Percentiles rank a stretch among this genome's conserved stretches.
Conservation (phyloP, 495 filamentous ascomycete species). For the Penicillium cosmopolitanum region DNA sequence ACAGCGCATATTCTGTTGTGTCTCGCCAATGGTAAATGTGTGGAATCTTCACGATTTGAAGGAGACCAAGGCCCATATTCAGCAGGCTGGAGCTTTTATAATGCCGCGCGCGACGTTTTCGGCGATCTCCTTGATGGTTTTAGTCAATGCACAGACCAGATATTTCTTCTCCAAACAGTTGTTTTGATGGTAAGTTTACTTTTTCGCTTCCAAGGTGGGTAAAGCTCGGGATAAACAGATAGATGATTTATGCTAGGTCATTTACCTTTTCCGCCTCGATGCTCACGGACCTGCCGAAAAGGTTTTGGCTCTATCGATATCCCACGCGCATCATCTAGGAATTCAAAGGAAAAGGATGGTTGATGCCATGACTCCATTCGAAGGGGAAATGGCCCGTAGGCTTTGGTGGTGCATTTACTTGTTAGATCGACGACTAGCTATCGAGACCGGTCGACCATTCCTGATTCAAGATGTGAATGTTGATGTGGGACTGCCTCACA, state of each 20-base stretch:
- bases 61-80: constrained; percentile 24
- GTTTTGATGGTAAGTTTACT: constrained; percentile 24
- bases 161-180: constrained; percentile 29
- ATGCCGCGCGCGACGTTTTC: constrained; percentile 28
- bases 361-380: constrained; percentile 16
- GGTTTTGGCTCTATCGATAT: constrained; percentile 30
- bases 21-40: constrained; percentile 32
- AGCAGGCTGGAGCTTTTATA: constrained; percentile 34
- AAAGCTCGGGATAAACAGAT: background rate
- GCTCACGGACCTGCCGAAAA: constrained; percentile 33
- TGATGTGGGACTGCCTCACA: constrained; percentile 25
- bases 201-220: background rate
- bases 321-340: constrained; percentile 32
- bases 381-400: constrained; percentile 26
- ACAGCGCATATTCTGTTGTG: constrained; percentile 27
- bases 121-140: constrained; percentile 29
- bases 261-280: constrained; percentile 36
- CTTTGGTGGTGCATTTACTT: constrained; percentile 35
- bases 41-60: constrained; percentile 22
- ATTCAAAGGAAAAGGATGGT: constrained; percentile 27
- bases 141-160: constrained; percentile 22
- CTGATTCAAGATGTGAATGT: constrained; percentile 33
- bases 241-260: constrained; percentile 16
- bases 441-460: constrained; percentile 34
- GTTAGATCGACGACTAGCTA: constrained; percentile 30